Base-by-base conservation (phyloP, 768 basidiomycete genomes). In the Boletus patriciae region DNA sequence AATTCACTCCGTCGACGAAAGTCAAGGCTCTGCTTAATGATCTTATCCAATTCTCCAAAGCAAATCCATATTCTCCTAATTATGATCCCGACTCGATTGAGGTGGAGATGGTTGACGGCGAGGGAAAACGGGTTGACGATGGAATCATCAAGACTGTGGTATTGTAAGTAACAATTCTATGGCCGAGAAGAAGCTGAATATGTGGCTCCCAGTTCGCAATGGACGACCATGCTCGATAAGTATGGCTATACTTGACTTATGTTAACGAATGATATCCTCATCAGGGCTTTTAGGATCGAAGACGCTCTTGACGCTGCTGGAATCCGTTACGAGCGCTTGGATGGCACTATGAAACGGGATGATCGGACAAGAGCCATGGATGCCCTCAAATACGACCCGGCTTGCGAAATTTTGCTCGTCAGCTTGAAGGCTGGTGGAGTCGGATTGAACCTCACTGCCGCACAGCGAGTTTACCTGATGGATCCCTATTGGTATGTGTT, bases 311-410 rank as follows among this genome's bases (percentile, higher is more conserved):
- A 92, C 62, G 78, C 83, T 33, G 83, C 87, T 11, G 81, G 84
- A 27, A 99, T 99, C 67, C 83, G 82, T 25, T 97, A 92, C 70
- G 90, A 94, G 63, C 87, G 97, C 48, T 75, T 99, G 42, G 97
- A 99, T 71, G 97, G 97, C 1, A 94, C 93, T 4, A 99, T 99
- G 97, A 95, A 91, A 70, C 88, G 96, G 46, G 95, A 97, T 51
- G 94, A 96, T 52, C 86, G 97, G 18, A 88, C 86, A 13, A 82
- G 83, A 52, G 92, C 97, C 4, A 95, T 98, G 90, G 94, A 97
- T 16, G 85, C 88, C 3, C 79, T 99, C 56, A 95, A 94, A 75
- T 80, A 82, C 61, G 94, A 99, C 66, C 94, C 93, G 15, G 78
- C 78, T 25, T 92, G 92, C 68, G 97, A 99, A 77, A 92, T 99